phyloP scores from a whole-genome alignment of 2,329 filamentous ascomycete species.

The Stromatinia cepivora region DNA sequence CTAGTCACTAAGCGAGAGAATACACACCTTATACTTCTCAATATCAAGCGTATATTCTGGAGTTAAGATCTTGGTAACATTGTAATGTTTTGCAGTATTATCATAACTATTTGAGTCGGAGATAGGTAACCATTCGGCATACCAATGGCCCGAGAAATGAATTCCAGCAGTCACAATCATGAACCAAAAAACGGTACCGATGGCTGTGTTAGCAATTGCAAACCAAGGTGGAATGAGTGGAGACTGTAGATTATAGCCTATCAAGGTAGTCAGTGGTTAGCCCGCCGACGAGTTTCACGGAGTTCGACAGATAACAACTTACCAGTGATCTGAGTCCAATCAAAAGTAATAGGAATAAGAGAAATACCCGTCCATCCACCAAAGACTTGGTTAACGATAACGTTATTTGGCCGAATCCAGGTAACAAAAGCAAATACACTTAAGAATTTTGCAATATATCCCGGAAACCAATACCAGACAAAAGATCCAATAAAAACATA shows the following conservation, averaged over 20 bases:
- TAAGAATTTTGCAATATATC: slow-evolving; percentile 65
- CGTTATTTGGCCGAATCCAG: slow-evolving; percentile 69
- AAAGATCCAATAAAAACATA: slow-evolving; percentile 47
- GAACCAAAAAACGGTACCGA: slow-evolving; percentile 66
- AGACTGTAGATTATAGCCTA: slow-evolving; percentile 40
- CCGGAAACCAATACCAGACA: slow-evolving; percentile 56
- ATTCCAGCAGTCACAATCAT: slow-evolving; percentile 57
- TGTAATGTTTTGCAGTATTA: slow-evolving; percentile 61
- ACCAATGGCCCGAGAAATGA: slow-evolving; percentile 70
- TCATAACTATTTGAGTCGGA: slow-evolving; percentile 63
- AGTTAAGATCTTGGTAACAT: slow-evolving; percentile 63
- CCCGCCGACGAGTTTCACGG: slow-evolving; percentile 48
- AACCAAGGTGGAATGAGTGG: slow-evolving; percentile 66
- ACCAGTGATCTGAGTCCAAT: slow-evolving; percentile 42
- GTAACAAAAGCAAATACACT: slow-evolving; percentile 71
- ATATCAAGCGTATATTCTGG: slow-evolving; percentile 69
- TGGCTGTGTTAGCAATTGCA: slow-evolving; percentile 70
- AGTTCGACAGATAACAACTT: slow-evolving; percentile 34
- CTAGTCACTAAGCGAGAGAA: slow-evolving; percentile 59
- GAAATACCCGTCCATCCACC: slow-evolving; percentile 66
- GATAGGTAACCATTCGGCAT: slow-evolving; percentile 61
- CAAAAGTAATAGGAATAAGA: slow-evolving; percentile 70
- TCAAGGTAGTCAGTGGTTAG: not conserved
- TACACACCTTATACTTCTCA: slow-evolving; percentile 61
- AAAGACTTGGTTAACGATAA: slow-evolving; percentile 71